Base-by-base conservation (phyloP, 179 eudicot species). In the Corrigiola litoralis region DNA sequence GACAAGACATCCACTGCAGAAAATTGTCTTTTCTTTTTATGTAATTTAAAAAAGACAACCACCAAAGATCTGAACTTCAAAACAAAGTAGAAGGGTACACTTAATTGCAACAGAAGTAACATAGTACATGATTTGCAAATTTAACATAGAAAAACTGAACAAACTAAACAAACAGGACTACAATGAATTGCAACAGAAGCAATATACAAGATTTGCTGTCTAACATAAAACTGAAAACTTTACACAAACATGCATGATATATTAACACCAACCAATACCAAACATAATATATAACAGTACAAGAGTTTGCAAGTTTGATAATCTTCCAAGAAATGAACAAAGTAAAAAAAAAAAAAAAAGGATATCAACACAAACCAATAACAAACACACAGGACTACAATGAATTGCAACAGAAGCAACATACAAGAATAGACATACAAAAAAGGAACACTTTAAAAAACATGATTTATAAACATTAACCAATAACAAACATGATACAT, bases 11-110 rank as follows among this genome's bases (percentile, higher is more conserved):
- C 41, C 41, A 55, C 32, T 6, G 21, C 5, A 47, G 40, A 23
- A 50, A 58, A 58, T 5, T 1, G 33, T 48, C 45, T 44, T 36
- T 25, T 31, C 10, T 11, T 51, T 8, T 23, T 5, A 20, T 7
- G 23, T n/a, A 47, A 67, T 4, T 55, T 23, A 28, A 29, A 8
- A 10, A 16, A n/a, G 10, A 17, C 61, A 62, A 12, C 37, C 34
- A 65, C n/a, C 47, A 65, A 72, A 58, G 70, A 72, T 58, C 48
- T 59, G 40, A 59, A 50, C 13, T 38, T 3, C 16, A 14, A 40
- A 60, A 18, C 16, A 29, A 18, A 0, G 17, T 29, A 40, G 1
- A 31, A 45, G 7, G n/a, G n/a, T n/a, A 65, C 8, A 36, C 17
- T 16, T 40, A 3, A 31, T 32, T 4, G 31, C 29, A 42, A 40